Conservation (phyloP, 257 asterid species). For the Paraleonurus japonicus region DNA sequence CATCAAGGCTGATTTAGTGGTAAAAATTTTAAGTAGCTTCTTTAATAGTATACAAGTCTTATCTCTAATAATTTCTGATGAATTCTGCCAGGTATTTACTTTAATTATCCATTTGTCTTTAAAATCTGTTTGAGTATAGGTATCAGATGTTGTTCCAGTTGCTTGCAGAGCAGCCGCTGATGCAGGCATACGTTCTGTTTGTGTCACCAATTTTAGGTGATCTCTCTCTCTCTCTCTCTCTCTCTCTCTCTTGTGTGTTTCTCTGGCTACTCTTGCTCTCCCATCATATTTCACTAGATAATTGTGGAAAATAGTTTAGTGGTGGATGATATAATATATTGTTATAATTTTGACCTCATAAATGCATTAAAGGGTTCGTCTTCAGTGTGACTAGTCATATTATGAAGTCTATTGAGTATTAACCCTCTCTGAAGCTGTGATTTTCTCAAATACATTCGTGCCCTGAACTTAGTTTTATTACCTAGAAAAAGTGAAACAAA, state of each 20-base stretch:
- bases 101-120: neutral
- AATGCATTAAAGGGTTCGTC: neutral
- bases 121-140: constrained; percentile 40
- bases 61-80: neutral
- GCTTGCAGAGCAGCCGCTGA: constrained; percentile 99
- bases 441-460: neutral
- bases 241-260: neutral
- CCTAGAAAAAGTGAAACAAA: neutral
- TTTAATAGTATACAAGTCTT: neutral
- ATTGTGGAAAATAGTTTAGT: neutral
- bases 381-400: neutral
- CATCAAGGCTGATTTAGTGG: constrained; percentile 93
- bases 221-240: constrained; percentile 2
- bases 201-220: constrained; percentile 94
- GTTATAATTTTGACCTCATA: neutral
- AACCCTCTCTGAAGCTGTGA: too few species aligned
- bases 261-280: neutral
- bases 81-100: constrained; percentile 1
- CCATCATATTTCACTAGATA: neutral
- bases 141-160: constrained; percentile 98
- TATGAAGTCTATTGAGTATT: neutral
- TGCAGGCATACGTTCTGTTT: constrained; percentile 94
- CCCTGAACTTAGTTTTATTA: neutral
- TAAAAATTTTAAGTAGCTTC: constrained; percentile 27
- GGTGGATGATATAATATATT: neutral